These are phyloP conservation scores for Beauveria medogensis DNA, from an alignment of 2,329 filamentous ascomycete species.

Conservation along the genomic window DNA sequence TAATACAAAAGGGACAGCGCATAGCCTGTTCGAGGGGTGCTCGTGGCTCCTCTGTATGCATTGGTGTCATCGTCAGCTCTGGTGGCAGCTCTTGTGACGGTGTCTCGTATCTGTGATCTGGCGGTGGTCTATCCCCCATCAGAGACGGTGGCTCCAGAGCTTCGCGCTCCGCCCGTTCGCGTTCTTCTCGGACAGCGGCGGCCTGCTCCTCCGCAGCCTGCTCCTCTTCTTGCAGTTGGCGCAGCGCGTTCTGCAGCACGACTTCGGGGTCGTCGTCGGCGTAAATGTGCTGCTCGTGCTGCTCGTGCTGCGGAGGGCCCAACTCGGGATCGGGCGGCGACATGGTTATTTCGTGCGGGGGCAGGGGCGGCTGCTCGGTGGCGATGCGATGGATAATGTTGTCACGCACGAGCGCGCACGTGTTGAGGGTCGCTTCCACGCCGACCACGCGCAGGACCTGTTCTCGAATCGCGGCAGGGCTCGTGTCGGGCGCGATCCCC, in stretches of 20 bases:
- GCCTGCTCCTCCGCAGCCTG: slow-evolving; percentile 51
- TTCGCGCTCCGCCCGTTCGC: slow-evolving; percentile 38
- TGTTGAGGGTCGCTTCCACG: slow-evolving; percentile 44
- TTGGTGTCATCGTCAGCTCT: slow-evolving; percentile 47
- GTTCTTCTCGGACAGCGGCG: slow-evolving; percentile 44
- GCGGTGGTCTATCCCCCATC: slow-evolving; percentile 23
- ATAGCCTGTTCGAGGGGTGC: slow-evolving; percentile 40
- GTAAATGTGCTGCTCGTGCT: slow-evolving; percentile 28
- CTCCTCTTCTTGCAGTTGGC: slow-evolving; percentile 51
- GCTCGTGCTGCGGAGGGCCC: slow-evolving; percentile 14
- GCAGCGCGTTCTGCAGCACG: slow-evolving; percentile 50
- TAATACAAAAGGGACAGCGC: slow-evolving; percentile 53
- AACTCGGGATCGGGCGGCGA: slow-evolving; percentile 10
- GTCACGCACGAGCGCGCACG: slow-evolving; percentile 50
- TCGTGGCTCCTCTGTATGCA: slow-evolving; percentile 40
- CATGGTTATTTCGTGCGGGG: not conserved
- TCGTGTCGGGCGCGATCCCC: slow-evolving; percentile 49
- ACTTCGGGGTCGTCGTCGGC: slow-evolving; percentile 49
- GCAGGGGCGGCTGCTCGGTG: not conserved
- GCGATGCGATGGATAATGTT: slow-evolving; percentile 40
- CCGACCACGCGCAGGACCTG: slow-evolving; percentile 47
- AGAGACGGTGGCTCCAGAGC: slow-evolving; percentile 22
- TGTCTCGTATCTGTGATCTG: slow-evolving; percentile 26
- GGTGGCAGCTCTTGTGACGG: slow-evolving; percentile 27
- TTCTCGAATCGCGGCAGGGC: slow-evolving; percentile 51